Evolutionary conservation across 257 asterid species (phyloP).

Genomic region (Solanum pinnatisectum): DNA sequence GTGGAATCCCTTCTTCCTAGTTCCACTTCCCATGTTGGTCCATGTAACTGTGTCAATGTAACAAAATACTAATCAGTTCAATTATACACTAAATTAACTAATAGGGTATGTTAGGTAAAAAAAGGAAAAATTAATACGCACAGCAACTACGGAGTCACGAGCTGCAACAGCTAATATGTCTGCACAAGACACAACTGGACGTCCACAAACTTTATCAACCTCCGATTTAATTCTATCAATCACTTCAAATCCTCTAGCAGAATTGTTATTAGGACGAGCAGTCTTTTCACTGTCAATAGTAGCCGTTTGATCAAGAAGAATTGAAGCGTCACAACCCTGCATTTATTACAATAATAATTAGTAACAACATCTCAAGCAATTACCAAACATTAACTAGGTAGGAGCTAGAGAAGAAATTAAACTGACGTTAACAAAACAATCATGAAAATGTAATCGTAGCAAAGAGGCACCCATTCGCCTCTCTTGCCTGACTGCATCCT

Average conservation of each 20-base stretch:
- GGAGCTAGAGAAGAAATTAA: no score
- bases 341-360: neutral
- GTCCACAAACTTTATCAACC: neutral
- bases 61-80: no score
- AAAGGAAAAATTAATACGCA: neutral
- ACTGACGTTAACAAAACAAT: constrained; percentile 18
- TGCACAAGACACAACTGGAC: neutral
- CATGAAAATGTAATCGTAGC: constrained; percentile 20
- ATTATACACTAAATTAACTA: no score
- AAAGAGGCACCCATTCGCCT: constrained; percentile 26
- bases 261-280: constrained; percentile 29
- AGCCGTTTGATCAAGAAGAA: constrained; percentile 27
- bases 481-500: constrained; percentile 19
- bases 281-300: constrained; percentile 31
- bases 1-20: constrained; percentile 50
- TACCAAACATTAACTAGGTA: neutral
- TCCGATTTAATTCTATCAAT: neutral
- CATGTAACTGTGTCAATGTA: constrained; percentile 27
- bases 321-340: constrained; percentile 47
- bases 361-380: neutral
- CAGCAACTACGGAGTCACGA: neutral
- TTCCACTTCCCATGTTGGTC: constrained; percentile 38
- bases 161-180: neutral
- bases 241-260: constrained; percentile 40
- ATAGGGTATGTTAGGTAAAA: no score